phyloP scores from a whole-genome alignment of 2,329 filamentous ascomycete genomes.

The Alternaria sp. region DNA sequence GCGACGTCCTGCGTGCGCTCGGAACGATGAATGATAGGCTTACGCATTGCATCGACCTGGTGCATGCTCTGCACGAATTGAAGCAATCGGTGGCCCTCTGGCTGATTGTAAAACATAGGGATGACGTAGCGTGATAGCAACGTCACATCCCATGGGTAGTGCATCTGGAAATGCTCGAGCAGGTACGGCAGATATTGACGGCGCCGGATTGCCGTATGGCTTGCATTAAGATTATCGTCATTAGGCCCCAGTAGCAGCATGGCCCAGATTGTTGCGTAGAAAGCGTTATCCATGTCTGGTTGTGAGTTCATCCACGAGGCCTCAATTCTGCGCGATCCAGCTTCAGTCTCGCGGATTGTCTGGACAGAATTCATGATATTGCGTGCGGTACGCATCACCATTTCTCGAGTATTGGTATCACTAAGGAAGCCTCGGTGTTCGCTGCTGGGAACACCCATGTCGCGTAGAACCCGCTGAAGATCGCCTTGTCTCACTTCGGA shows the following conservation, averaged over 20 bases:
- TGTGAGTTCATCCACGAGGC: constrained; percentile 37
- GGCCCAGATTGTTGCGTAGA: constrained; percentile 80
- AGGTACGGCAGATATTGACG: constrained; percentile 72
- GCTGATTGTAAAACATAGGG: constrained; percentile 65
- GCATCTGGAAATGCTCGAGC: constrained; percentile 69
- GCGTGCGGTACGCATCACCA: constrained; percentile 78
- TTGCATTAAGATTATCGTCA: constrained; percentile 34
- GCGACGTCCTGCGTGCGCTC: constrained; percentile 27
- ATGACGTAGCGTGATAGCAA: constrained; percentile 74
- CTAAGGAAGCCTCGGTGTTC: constrained; percentile 65
- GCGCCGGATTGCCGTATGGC: constrained; percentile 45
- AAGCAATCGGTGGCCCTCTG: constrained; percentile 64
- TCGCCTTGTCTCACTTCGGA: constrained; percentile 70
- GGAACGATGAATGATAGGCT: constrained; percentile 39
- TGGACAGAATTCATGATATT: constrained; percentile 82
- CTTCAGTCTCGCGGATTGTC: constrained; percentile 51
- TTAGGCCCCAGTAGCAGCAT: constrained; percentile 53
- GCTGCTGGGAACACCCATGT: constrained; percentile 56
- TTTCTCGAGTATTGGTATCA: constrained; percentile 70
- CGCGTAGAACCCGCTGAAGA: constrained; percentile 68
- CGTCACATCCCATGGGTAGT: constrained; percentile 76
- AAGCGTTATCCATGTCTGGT: constrained; percentile 66
- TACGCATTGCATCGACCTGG: constrained; percentile 64
- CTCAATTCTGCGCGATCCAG: constrained; percentile 29
- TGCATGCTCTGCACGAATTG: constrained; percentile 66